Base-by-base conservation (phyloP, 2,329 filamentous ascomycete species). In the Colletotrichum euphorbiae region DNA sequence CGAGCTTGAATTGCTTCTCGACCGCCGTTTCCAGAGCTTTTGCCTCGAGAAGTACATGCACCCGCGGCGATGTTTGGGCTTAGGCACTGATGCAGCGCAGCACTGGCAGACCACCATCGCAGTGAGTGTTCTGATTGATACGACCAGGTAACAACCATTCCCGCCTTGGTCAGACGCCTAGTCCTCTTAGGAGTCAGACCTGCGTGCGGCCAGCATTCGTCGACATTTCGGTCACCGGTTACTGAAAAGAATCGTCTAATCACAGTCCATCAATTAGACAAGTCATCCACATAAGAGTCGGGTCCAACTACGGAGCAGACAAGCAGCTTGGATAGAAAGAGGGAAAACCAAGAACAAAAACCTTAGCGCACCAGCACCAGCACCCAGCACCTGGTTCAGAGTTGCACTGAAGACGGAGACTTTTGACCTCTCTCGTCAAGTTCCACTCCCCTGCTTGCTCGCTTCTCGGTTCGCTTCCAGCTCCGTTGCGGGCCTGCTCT, bases 381-480 rank as follows among this genome's bases (percentile, higher is more conserved):
- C 33, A 8, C 28, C 6, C 28, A 28, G 28, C 28, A 28, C 28
- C 28, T 28, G 6, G 1, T 28, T 28, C 28, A 8, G 0, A 2
- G 36, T 38, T 15, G 9, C 36, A 6, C 13, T 38, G 36, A 38
- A 38, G 36, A 38, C 36, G 36, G 36, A 38, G 36, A 38, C 36
- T 4, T 15, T 4, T 15, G 9, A 12, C 13, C 36, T 15, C 12
- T 28, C 28, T 28, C 28, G 28, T 28, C 28, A 28, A 28, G 28
- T 28, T 8, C 28, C 28, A 28, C 28, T 15, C 33, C 31, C n/a
- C 31, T 40, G 31, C 31, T 19, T 54, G 19, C 33, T 31, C 43
- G 46, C 17, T 50, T 56, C 42, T 43, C 62, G 57, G 63, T 62
- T 45, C 42, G 58, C 63, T 67, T 62, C 31, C 57, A 61, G 19